Conservation (phyloP, 352 stramenopile genomes). For the Paralagenidium karlingii region DNA sequence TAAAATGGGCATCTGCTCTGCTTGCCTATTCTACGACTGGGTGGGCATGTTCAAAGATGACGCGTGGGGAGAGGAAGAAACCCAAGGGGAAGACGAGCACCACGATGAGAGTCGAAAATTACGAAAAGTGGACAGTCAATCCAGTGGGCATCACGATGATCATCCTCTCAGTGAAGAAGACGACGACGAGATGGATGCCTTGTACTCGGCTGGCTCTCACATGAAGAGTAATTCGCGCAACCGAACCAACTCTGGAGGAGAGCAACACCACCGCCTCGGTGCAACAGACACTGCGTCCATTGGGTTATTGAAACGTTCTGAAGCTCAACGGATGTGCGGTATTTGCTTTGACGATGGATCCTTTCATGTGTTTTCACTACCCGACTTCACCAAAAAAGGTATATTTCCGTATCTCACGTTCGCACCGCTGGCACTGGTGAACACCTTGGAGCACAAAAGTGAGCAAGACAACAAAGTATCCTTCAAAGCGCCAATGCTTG, state of each 20-base stretch:
- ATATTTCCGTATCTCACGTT: slow-evolving; percentile 78
- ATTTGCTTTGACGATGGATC: slow-evolving; percentile 74
- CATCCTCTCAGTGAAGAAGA: slow-evolving; percentile 14
- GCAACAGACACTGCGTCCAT: slow-evolving; percentile 32
- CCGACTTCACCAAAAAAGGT: slow-evolving; percentile 68
- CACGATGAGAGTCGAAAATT: no score
- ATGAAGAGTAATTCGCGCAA: slow-evolving; percentile 9
- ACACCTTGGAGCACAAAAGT: slow-evolving; percentile 56
- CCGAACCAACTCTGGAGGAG: background rate
- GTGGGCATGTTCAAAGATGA: slow-evolving; percentile 62
- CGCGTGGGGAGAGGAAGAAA: slow-evolving; percentile 35
- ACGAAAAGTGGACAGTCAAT: background rate
- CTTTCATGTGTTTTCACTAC: slow-evolving; percentile 70
- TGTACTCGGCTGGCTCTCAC: slow-evolving; percentile 41
- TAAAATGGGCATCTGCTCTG: slow-evolving; percentile 32
- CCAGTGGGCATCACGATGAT: slow-evolving; percentile 4
- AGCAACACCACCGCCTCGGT: slow-evolving; percentile 10
- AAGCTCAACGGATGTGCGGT: slow-evolving; percentile 71
- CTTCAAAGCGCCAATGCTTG: slow-evolving; percentile 39
- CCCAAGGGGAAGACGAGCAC: slow-evolving; percentile 17
- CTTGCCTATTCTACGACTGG: slow-evolving; percentile 80
- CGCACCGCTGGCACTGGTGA: slow-evolving; percentile 59
- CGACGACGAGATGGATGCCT: slow-evolving; percentile 57
- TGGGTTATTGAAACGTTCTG: slow-evolving; percentile 25
- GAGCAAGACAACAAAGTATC: slow-evolving; percentile 24